These are phyloP conservation scores for Debaryomyces maramus DNA, from an alignment of 805 yeast species.

Conservation along the genomic window DNA sequence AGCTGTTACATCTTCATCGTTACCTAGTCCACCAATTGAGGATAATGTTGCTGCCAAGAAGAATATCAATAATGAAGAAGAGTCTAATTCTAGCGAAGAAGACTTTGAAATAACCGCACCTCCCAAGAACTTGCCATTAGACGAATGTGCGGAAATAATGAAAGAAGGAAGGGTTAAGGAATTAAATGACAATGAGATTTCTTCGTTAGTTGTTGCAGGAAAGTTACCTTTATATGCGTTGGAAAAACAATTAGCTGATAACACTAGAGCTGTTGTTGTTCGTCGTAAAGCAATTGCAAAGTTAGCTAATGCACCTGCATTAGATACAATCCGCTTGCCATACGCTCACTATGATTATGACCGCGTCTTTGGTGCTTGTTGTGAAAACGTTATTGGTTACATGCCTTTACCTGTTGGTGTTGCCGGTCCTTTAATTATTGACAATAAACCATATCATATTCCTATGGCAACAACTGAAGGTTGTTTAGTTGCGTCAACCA, in stretches of 20 bases:
- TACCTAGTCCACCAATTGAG: neutral
- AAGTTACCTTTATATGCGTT: constrained; percentile 90
- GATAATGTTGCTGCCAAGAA: neutral
- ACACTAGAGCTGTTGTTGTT: constrained; percentile 87
- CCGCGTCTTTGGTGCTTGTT: constrained; percentile 97
- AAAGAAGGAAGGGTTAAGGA: constrained; percentile 70
- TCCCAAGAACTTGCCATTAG: constrained; percentile 47
- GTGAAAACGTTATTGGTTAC: constrained; percentile 97
- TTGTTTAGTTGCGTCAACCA: constrained; percentile 95
- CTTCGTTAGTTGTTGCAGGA: constrained; percentile 66
- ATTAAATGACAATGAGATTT: constrained; percentile 72
- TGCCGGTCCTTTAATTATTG: constrained; percentile 94
- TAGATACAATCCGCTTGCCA: constrained; percentile 73
- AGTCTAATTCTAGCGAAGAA: constrained; percentile 27
- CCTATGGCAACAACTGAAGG: constrained; percentile 99
- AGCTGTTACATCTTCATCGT: constrained; percentile 7
- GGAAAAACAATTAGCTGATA: constrained; percentile 87
- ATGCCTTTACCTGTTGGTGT: constrained; percentile 97
- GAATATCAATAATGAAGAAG: constrained; percentile 4
- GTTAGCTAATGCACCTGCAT: constrained; percentile 76
- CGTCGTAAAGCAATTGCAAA: constrained; percentile 92
- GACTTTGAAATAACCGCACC: constrained; percentile 26
- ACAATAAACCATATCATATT: constrained; percentile 82
- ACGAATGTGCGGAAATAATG: constrained; percentile 60
- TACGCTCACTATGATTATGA: constrained; percentile 84